Evolutionary conservation across 768 basidiomycete genomes (phyloP).

Genomic region (Lactarius akahatsu): DNA sequence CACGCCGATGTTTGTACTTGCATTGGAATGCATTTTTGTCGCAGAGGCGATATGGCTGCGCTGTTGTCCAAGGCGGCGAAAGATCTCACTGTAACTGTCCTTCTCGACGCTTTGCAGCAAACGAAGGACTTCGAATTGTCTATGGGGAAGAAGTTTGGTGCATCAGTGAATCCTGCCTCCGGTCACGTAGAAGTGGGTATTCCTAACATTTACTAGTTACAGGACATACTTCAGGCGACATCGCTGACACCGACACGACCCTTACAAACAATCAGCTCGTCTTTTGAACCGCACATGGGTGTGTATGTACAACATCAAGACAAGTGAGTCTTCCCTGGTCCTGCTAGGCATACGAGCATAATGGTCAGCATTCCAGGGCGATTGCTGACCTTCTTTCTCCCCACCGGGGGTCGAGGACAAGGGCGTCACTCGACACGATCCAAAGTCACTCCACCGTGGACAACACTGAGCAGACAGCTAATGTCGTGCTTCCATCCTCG

Average conservation of each 20-base stretch:
- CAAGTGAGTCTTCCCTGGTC: slow-evolving; percentile 52
- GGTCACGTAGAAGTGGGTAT: not conserved
- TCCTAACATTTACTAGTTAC: slow-evolving; percentile 45
- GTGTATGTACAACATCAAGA: slow-evolving; percentile 97
- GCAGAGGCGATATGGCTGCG: slow-evolving; percentile 79
- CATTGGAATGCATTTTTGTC: not conserved
- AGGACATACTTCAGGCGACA: slow-evolving; percentile 60
- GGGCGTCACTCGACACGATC: slow-evolving; percentile 63
- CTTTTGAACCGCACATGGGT: slow-evolving; percentile 89
- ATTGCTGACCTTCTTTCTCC: slow-evolving; percentile 87
- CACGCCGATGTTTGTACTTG: not conserved
- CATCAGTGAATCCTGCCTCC: slow-evolving; percentile 49
- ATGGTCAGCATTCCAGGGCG: slow-evolving; percentile 50
- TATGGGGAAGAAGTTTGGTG: slow-evolving; percentile 80
- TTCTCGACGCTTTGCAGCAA: slow-evolving; percentile 85
- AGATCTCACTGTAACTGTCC: slow-evolving; percentile 67
- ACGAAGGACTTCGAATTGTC: slow-evolving; percentile 85
- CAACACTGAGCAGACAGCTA: slow-evolving; percentile 47
- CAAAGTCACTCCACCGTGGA: slow-evolving; percentile 42
- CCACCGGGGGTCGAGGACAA: slow-evolving; percentile 62
- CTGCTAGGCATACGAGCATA: not conserved
- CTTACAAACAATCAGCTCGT: slow-evolving; percentile 73
- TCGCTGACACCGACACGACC: slow-evolving; percentile 49
- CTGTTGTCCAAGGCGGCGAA: slow-evolving; percentile 77
- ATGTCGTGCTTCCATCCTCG: slow-evolving; percentile 84